Percentiles rank a stretch among this genome's conserved stretches.
phyloP scores from a whole-genome alignment of 805 yeast species.

The Wickerhamiella siamensis region DNA sequence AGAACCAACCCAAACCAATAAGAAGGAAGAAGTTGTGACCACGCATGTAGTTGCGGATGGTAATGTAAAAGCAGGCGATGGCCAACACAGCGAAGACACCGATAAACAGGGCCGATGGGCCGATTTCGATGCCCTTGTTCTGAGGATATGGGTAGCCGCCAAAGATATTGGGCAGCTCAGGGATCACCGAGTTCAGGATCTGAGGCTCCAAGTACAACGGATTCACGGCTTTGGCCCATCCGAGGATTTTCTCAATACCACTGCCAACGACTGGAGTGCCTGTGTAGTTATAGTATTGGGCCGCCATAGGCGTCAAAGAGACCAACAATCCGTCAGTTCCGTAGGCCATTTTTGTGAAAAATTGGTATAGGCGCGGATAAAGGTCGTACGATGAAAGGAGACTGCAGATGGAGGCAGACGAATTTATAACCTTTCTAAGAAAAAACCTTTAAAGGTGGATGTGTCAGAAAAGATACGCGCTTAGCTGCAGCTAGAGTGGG shows the following conservation, averaged over 20 bases:
- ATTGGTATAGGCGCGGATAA: no score
- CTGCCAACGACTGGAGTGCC: conserved; percentile 18
- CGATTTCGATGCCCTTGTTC: conserved; percentile 32
- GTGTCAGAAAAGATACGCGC: background rate
- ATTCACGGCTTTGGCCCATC: conserved; percentile 9
- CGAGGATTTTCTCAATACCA: conserved; percentile 18
- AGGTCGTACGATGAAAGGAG: no score
- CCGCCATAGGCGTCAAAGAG: conserved; percentile 13
- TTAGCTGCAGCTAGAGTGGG: no score
- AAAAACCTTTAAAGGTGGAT: no score
- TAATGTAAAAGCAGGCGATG: conserved; percentile 35
- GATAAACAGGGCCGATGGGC: conserved; percentile 44
- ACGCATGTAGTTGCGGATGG: conserved; percentile 33
- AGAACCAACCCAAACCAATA: conserved; percentile 40
- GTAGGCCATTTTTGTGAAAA: no score
- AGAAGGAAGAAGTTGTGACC: conserved; percentile 49
- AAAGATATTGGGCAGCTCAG: conserved; percentile 29
- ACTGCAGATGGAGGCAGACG: no score
- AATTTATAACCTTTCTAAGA: no score
- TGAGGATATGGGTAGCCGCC: conserved; percentile 43
- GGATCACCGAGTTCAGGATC: conserved; percentile 7
- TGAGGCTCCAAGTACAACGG: conserved; percentile 11
- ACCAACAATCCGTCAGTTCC: conserved; percentile 9
- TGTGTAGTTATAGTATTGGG: conserved; percentile 9
- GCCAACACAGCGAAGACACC: conserved; percentile 38